Base-by-base conservation (phyloP, 352 stramenopile species). In the Phytophthora lateralis region DNA sequence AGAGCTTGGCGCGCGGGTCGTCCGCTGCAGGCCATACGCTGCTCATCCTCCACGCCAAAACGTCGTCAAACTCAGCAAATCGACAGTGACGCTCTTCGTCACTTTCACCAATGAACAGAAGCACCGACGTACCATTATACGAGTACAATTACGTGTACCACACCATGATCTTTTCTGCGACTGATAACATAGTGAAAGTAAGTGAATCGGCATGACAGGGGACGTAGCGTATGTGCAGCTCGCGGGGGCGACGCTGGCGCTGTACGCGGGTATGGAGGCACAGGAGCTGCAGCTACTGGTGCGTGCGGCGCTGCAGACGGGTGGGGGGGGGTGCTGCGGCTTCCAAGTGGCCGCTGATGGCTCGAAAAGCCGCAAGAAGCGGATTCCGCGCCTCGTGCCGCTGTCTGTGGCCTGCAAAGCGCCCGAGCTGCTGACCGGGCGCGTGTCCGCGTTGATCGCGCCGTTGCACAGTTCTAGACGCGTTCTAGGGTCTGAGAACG, bases 381-480 rank as follows among this genome's bases (percentile, higher is more conserved):
- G 54, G 0, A 51, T 55, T 26, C 58, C 26, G 18, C 60, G 78
- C 7, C 63, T 91, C 42, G 69, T 91, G 9, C 82, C 82, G 53
- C 78, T 91, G 2, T 76, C 82, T 29, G 58, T 90, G 29, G 82
- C 76, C n/a, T 88, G 78, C 18, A 39, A 70, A 35, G 74, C 65
- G 0, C 82, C 82, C 0, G 51, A 88, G 29, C 52, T 89, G 34
- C 70, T 90, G 2, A 20, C 45, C 4, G 75, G 63, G 6, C 49
- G 48, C 1, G 77, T 83, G 11, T 58, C 69, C 3, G 50, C 72
- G 49, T 46, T 75, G 0, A 54, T 75, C 30, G 26, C 39, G 26
- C 34, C 60, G 0, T 55, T 18, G 0, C 7, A 6, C 14, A 18
- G 21, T 30, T 38, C 45, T 32, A 30, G 21, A 27, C n/a, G 10